These are phyloP conservation scores for Cicer judaicum DNA, from an alignment of 306 rosid genomes.

Conservation along the genomic window DNA sequence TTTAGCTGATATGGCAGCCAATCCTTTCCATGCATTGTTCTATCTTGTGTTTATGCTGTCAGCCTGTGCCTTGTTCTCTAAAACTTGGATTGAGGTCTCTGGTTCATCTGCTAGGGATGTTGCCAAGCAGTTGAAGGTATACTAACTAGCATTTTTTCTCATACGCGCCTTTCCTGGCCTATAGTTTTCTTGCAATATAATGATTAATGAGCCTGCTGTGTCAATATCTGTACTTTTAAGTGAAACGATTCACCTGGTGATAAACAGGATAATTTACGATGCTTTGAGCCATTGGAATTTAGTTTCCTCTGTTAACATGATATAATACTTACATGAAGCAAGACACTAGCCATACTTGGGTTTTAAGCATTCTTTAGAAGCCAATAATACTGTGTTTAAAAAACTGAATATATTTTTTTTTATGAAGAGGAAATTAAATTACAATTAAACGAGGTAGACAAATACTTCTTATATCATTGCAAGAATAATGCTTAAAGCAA, in stretches of 20 bases:
- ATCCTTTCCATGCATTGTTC: slow-evolving; percentile 91
- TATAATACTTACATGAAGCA: slow-evolving; percentile 6
- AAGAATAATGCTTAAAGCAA: no score
- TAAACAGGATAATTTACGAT: slow-evolving; percentile 3
- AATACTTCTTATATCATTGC: no score
- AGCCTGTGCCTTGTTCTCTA: slow-evolving; percentile 91
- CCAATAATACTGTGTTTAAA: slow-evolving; percentile 12
- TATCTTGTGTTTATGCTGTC: slow-evolving; percentile 89
- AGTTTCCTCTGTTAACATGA: neutral
- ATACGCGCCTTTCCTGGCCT: neutral
- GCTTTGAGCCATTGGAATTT: neutral
- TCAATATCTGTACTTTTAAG: neutral
- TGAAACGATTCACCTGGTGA: slow-evolving; percentile 14
- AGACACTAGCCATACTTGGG: neutral
- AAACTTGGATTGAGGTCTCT: slow-evolving; percentile 97
- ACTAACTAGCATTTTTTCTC: slow-evolving; percentile 15
- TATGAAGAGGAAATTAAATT: no score
- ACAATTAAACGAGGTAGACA: no score
- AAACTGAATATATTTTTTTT: neutral
- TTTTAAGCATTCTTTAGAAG: slow-evolving; percentile 20
- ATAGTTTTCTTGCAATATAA: slow-evolving; percentile 5
- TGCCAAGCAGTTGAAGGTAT: slow-evolving; percentile 92
- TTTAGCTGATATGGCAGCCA: slow-evolving; percentile 97
- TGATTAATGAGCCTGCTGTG: neutral
- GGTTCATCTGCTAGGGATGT: slow-evolving; percentile 97